Evolutionary conservation across 495 filamentous ascomycete species (phyloP).

Genomic region (Cladorrhinum samala): DNA sequence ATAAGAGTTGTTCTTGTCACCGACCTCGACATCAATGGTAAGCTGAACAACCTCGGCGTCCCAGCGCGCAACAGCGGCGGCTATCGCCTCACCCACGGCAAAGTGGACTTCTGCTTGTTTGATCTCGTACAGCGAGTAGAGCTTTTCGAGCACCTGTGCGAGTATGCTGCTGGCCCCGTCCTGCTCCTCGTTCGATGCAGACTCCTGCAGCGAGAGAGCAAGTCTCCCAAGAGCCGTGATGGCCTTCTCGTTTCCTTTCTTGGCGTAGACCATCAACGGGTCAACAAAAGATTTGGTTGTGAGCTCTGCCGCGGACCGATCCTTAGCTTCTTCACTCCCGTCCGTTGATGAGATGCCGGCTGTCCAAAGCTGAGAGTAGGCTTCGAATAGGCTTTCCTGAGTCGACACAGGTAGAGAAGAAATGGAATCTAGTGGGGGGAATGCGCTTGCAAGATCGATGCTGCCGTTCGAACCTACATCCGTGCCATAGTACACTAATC

Average conservation of each 20-base stretch:
- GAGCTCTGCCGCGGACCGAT: background rate
- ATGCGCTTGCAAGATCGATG: conserved; percentile 7
- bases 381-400: conserved; percentile 49
- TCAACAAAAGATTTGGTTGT: conserved; percentile 40
- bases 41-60: conserved; percentile 50
- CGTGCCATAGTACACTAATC: conserved; percentile 22
- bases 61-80: conserved; percentile 73
- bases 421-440: conserved; percentile 20
- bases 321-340: background rate
- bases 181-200: too few species aligned
- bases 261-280: conserved; percentile 58
- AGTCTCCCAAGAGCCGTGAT: conserved; percentile 69
- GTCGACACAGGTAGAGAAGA: conserved; percentile 15
- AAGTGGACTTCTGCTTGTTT: conserved; percentile 83
- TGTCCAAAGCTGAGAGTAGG: conserved; percentile 70
- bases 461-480: background rate
- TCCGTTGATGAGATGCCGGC: conserved; percentile 40
- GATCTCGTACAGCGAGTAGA: conserved; percentile 74
- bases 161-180: conserved; percentile 21
- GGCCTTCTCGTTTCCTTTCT: conserved; percentile 72
- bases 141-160: conserved; percentile 47
- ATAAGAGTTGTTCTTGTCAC: conserved; percentile 28
- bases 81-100: conserved; percentile 77
- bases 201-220: conserved; percentile 43
- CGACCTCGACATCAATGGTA: conserved; percentile 39